Conservation (phyloP, 192 early-diverging fungal genomes). For the Gryganskiella cystojenkinii region DNA sequence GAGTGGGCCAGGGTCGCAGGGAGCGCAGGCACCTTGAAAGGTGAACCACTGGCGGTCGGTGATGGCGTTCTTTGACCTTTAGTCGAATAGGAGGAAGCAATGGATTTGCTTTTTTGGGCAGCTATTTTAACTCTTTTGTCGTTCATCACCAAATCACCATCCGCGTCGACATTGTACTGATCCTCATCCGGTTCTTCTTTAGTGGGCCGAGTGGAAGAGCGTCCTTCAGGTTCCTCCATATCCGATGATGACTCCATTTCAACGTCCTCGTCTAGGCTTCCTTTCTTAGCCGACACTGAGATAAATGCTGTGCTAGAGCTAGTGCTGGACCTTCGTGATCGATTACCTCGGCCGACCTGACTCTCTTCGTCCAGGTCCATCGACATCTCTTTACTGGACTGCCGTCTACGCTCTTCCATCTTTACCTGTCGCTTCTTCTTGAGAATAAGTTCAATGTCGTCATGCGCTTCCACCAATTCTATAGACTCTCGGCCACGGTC, state of each 20-base stretch:
- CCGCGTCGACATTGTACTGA: no score
- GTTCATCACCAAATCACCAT: background rate
- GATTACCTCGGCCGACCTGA: background rate
- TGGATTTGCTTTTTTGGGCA: no score
- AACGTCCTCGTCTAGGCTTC: background rate
- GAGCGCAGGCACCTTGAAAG: background rate
- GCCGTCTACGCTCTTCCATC: slow-evolving; percentile 10
- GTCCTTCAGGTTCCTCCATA: background rate
- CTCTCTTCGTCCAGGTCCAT: slow-evolving; percentile 6
- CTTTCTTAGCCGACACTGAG: no score
- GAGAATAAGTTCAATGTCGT: slow-evolving; percentile 28
- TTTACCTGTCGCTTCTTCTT: slow-evolving; percentile 32
- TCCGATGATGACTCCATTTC: slow-evolving; percentile 1
- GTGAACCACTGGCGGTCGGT: background rate
- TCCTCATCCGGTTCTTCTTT: no score
- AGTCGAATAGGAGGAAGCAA: no score
- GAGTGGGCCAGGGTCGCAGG: no score
- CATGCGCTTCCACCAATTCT: slow-evolving; percentile 20
- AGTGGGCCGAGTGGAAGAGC: no score
- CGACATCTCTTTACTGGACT: slow-evolving; percentile 11
- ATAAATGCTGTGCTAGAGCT: no score
- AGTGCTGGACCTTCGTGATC: no score
- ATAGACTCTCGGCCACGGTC: background rate
- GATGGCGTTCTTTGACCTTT: no score
- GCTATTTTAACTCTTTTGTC: no score